Conservation (phyloP, 2,329 filamentous ascomycete genomes). For the Clathrospora elynae region DNA sequence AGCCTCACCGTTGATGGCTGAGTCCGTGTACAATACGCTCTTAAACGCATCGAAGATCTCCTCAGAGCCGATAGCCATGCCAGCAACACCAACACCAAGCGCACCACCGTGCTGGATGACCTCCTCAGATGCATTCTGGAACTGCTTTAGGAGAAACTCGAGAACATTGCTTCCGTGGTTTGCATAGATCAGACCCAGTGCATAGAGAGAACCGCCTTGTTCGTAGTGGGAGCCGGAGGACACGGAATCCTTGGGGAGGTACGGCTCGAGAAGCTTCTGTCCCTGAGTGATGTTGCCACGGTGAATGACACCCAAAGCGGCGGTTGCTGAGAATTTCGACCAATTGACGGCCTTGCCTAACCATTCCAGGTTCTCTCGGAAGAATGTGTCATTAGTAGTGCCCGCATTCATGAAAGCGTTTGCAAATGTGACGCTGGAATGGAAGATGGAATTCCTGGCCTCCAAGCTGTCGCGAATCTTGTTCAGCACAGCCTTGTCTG, state of each 20-base stretch:
- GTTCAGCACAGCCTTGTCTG: slow-evolving; percentile 89
- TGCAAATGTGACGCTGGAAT: slow-evolving; percentile 94
- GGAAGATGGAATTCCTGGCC: slow-evolving; percentile 96
- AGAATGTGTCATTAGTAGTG: slow-evolving; percentile 97
- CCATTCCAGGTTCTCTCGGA: slow-evolving; percentile 97
- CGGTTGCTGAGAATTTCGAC: slow-evolving; percentile 98
- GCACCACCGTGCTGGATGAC: slow-evolving; percentile 97
- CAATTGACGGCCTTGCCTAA: slow-evolving; percentile 98
- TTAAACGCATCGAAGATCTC: slow-evolving; percentile 91
- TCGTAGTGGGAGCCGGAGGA: slow-evolving; percentile 86
- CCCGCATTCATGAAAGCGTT: slow-evolving; percentile 99
- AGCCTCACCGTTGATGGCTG: slow-evolving; percentile 94
- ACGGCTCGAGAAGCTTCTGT: slow-evolving; percentile 90
- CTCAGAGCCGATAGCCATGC: slow-evolving; percentile 93
- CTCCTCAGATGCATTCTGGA: slow-evolving; percentile 78
- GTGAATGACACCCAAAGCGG: slow-evolving; percentile 94
- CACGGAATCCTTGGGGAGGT: slow-evolving; percentile 79
- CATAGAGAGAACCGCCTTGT: slow-evolving; percentile 93
- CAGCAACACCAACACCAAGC: slow-evolving; percentile 91
- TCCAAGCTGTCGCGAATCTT: slow-evolving; percentile 96
- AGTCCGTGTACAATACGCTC: slow-evolving; percentile 87
- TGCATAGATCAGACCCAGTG: slow-evolving; percentile 93
- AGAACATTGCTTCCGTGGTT: slow-evolving; percentile 94
- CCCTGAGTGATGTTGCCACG: slow-evolving; percentile 93
- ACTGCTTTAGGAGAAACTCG: slow-evolving; percentile 76